phyloP scores from a whole-genome alignment of 164 flowering plant species.

The Pachysandra terminalis region DNA sequence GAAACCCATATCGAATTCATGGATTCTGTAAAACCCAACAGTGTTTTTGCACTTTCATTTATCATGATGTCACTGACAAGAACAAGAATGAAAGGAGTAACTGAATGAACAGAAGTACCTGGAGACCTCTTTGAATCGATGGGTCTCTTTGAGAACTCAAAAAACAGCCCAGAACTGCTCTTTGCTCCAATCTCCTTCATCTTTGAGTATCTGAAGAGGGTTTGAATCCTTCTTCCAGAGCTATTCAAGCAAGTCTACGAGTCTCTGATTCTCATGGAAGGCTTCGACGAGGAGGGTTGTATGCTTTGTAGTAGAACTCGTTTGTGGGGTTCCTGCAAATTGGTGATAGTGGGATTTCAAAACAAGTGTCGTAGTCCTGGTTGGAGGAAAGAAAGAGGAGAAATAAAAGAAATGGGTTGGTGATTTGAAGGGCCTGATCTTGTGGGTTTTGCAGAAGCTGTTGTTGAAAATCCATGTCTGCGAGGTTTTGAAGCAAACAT shows the following conservation, averaged over 20 bases:
- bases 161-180: slow-evolving; percentile 54
- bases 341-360: slow-evolving; percentile 10
- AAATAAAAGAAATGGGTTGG: neutral
- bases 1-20: too few species aligned
- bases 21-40: too few species aligned
- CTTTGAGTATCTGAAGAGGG: slow-evolving; percentile 37
- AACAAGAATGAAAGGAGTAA: neutral
- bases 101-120: slow-evolving; percentile 31
- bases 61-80: neutral
- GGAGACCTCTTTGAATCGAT: slow-evolving; percentile 29
- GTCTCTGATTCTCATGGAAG: slow-evolving; percentile 30
- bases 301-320: slow-evolving; percentile 14
- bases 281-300: slow-evolving; percentile 32
- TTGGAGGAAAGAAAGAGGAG: slow-evolving; percentile 3
- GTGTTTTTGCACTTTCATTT: neutral
- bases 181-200: slow-evolving; percentile 58
- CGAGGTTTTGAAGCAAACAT: too few species aligned
- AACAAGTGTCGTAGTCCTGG: neutral
- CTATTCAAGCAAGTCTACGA: slow-evolving; percentile 30
- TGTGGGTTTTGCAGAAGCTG: neutral
- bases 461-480: neutral
- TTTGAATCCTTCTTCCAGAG: slow-evolving; percentile 24
- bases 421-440: neutral
- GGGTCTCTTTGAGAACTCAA: slow-evolving; percentile 34
- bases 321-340: slow-evolving; percentile 1